Evolutionary conservation across 768 basidiomycete genomes (phyloP).

Genomic region (Podaxis sp.): DNA sequence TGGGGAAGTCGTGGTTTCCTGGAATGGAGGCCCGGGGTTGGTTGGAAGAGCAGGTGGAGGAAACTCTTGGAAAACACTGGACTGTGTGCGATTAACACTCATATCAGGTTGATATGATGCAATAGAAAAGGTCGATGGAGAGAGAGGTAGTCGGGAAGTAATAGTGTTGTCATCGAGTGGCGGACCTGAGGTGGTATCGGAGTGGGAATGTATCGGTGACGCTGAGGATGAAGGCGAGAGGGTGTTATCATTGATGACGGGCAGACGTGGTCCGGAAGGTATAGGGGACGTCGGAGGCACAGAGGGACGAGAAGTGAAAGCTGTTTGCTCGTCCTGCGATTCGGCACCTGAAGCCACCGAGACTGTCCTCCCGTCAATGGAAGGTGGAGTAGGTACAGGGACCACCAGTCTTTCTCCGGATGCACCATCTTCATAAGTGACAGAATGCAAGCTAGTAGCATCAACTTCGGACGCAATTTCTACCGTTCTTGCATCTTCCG

Average conservation of each 20-base stretch:
- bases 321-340: not conserved
- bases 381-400: not conserved
- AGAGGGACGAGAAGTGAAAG: not conserved
- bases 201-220: not conserved
- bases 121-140: conserved; percentile 1
- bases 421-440: conserved; percentile 1
- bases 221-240: not conserved
- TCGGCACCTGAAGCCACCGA: not conserved
- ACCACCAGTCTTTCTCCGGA: conserved; percentile 4
- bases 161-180: conserved; percentile 3
- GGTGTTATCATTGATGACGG: not conserved
- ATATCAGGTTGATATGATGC: conserved; percentile 6
- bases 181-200: not conserved
- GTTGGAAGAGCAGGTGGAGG: not conserved
- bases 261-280: not conserved
- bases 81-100: not conserved
- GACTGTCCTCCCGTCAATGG: not conserved
- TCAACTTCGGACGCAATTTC: conserved; percentile 31
- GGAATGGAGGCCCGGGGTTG: not conserved
- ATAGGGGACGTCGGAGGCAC: not conserved
- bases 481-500: conserved; percentile 36
- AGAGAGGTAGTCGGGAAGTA: not conserved
- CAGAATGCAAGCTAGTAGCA: not conserved
- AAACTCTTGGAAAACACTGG: conserved; percentile 8
- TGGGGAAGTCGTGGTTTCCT: conserved; percentile 1